A percentile compares a stretch with the other conserved stretches of the same genome.
These are phyloP conservation scores for Cystofilobasidium ferigula DNA, from an alignment of 768 basidiomycete genomes.

Conservation along the genomic window DNA sequence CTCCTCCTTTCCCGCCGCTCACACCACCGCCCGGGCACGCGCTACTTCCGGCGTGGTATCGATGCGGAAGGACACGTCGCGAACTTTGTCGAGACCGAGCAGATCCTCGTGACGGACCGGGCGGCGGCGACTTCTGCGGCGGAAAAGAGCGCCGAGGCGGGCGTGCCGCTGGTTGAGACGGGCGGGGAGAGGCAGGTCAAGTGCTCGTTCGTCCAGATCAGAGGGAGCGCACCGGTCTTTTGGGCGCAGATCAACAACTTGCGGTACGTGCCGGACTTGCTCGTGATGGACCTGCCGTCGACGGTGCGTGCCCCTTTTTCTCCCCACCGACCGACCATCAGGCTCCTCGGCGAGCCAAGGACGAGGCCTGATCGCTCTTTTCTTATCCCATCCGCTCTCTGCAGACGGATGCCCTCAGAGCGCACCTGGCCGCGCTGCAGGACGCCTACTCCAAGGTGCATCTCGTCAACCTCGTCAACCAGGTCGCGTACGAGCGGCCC, in stretches of 20 bases:
- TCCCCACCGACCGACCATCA: not conserved
- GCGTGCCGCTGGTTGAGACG: slow-evolving; percentile 6
- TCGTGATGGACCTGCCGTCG: slow-evolving; percentile 83
- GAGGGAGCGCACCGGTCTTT: slow-evolving; percentile 86
- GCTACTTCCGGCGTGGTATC: slow-evolving; percentile 90
- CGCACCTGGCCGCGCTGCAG: slow-evolving; percentile 64
- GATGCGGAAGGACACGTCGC: slow-evolving; percentile 81
- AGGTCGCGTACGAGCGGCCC: slow-evolving; percentile 81
- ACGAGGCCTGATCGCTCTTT: not conserved
- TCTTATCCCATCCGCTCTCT: not conserved
- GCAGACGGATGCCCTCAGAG: slow-evolving; percentile 58
- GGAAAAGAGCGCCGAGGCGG: slow-evolving; percentile 21
- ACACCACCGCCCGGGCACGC: slow-evolving; percentile 86
- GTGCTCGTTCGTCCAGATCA: slow-evolving; percentile 80
- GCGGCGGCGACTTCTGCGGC: slow-evolving; percentile 27
- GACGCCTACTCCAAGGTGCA: slow-evolving; percentile 63
- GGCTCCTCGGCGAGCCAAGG: too few species aligned
- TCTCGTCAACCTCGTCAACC: slow-evolving; percentile 85
- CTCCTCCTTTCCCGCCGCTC: slow-evolving; percentile 87
- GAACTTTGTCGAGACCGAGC: slow-evolving; percentile 98
- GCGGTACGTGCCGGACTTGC: slow-evolving; percentile 89
- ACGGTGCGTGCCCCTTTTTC: slow-evolving; percentile 51
- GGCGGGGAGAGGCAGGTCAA: slow-evolving; percentile 38
- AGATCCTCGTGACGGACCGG: slow-evolving; percentile 65
- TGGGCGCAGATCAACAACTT: slow-evolving; percentile 96